Evolutionary conservation across 1,284 basidiomycete species (phyloP), one percentile per base, ranked within the genome.

Genomic region (Cutaneotrichosporon arboriforme): DNA sequence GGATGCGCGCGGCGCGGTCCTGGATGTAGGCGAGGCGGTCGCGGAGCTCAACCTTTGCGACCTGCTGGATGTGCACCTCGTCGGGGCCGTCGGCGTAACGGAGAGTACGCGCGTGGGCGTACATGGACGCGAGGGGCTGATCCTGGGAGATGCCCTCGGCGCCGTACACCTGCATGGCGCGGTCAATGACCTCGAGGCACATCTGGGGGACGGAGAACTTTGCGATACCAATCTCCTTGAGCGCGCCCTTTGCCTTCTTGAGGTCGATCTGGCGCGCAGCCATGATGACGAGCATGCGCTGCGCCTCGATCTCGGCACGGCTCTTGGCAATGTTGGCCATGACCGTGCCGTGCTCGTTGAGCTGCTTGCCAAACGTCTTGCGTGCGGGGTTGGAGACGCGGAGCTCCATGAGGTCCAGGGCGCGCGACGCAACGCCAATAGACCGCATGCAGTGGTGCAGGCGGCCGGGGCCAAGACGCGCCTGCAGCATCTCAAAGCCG

Each of bases 391-490:
- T 90, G 23, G 92, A 94, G 23, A 92, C 90, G n/a, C 94, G 84
- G 60, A 86, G 81, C 44, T 98, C 81, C 83, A 97, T 85, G 45
- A 89, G 77, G 67, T 97, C 90, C 54, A 97, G 78, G 1, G 94
- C 88, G 22, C 83, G 80, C 57, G 87, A 84, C 1, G 93, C 96
- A 21, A 83, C 82, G 39, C 94, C 94, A 57, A 98, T 88, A 18
- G 90, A 89, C 43, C 94, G 85, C 94, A 98, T 98, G 79, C 92
- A 96, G 74, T 98, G 94, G 72, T 97, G 94, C 65, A 97, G 88
- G 52, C 96, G 86, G 21, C 94, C 94, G 52, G 94, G 94, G 43
- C 88, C 94, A 50, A 98, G 84, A 65, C 94, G 86, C 34, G 93
- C 94, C 82, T 97, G 94, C 60, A 97, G 92, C 66, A 98, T 96